These are phyloP conservation scores for Tolypocladium sp. DNA, from an alignment of 2,329 filamentous ascomycete species.

Conservation along the genomic window DNA sequence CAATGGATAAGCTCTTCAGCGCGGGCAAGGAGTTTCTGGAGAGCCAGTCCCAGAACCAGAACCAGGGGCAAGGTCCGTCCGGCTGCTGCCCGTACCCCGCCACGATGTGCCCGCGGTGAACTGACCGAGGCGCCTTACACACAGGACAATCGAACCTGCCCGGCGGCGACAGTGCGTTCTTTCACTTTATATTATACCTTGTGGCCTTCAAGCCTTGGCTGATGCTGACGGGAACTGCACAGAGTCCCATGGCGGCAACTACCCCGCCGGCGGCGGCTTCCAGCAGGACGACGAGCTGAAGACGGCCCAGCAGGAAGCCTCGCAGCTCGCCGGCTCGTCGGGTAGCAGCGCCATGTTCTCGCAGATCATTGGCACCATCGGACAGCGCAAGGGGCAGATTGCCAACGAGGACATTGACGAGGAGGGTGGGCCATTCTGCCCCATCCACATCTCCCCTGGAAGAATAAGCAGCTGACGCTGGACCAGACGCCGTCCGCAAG, in stretches of 20 bases:
- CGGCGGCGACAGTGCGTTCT: constrained; percentile 8
- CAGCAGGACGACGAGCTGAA: constrained; percentile 16
- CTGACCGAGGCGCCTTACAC: not conserved
- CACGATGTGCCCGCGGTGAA: not conserved
- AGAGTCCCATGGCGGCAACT: constrained; percentile 8
- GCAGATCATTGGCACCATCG: constrained; percentile 34
- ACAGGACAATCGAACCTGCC: constrained; percentile 3
- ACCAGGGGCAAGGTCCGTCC: constrained; percentile 5
- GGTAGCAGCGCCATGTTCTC: constrained; percentile 41
- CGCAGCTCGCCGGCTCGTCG: constrained; percentile 33
- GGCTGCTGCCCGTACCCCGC: not conserved
- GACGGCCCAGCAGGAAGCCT: constrained; percentile 38
- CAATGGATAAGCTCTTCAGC: constrained; percentile 29
- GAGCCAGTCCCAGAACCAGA: constrained; percentile 15
- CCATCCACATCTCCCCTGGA: not conserved
- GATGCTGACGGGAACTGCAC: not conserved
- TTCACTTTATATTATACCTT: not conserved
- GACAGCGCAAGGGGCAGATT: constrained; percentile 39
- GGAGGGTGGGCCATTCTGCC: constrained; percentile 24
- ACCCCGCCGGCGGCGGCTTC: constrained; percentile 2
- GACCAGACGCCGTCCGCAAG: constrained; percentile 55
- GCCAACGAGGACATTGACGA: constrained; percentile 40
- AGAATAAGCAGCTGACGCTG: not conserved
- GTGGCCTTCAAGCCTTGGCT: not conserved
- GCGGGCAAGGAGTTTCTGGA: constrained; percentile 27